phyloP scores from a whole-genome alignment of 495 filamentous ascomycete species.

The Ascodesmis nigricans region DNA sequence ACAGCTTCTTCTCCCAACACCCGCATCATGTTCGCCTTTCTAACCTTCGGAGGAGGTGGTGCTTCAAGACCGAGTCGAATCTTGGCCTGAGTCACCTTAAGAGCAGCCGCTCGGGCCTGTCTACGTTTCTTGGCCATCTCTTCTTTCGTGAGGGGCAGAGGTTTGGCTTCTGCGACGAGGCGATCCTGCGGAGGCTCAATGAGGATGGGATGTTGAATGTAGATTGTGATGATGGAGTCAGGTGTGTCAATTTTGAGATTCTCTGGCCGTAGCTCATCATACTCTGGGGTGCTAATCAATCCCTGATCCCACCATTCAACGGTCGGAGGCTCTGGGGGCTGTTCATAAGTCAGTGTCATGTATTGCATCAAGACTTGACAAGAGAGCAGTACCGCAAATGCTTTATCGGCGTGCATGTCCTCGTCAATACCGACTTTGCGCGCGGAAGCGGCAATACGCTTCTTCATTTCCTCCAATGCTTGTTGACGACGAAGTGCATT shows the following conservation, averaged over 20 bases:
- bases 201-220: constrained; percentile 84
- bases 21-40: constrained; percentile 88
- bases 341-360: neutral
- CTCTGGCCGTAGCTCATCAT: constrained; percentile 40
- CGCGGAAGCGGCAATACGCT: constrained; percentile 63
- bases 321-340: constrained; percentile 49
- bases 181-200: constrained; percentile 81
- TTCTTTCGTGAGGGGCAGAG: constrained; percentile 76
- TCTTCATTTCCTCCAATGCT: constrained; percentile 81
- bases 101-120: constrained; percentile 69
- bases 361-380: too few species aligned
- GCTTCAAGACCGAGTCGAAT: constrained; percentile 74
- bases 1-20: constrained; percentile 94
- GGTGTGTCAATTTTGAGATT: constrained; percentile 50
- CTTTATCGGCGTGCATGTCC: constrained; percentile 70
- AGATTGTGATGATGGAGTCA: constrained; percentile 69
- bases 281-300: constrained; percentile 49
- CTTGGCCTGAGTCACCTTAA: constrained; percentile 93
- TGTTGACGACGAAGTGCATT: constrained; percentile 69
- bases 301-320: constrained; percentile 98
- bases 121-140: constrained; percentile 83
- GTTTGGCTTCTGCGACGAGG: constrained; percentile 52
- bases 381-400: constrained; percentile 61
- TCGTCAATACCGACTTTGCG: constrained; percentile 79
- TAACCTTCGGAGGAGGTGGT: constrained; percentile 80